Base-by-base conservation (phyloP, 2,329 filamentous ascomycete genomes). In the Claviceps quebecensis region DNA sequence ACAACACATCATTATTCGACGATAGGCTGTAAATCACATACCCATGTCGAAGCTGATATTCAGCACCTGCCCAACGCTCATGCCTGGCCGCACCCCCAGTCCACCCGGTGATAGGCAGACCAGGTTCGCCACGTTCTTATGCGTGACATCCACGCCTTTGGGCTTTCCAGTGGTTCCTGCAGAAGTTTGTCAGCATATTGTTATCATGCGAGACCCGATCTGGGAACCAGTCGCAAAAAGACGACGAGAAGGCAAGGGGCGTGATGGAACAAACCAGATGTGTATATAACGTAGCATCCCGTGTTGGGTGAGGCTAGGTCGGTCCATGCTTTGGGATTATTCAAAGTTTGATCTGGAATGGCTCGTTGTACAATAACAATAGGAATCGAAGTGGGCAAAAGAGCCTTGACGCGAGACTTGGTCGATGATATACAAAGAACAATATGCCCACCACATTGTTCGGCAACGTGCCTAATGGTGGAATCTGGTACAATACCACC, bases 41-140 rank as follows among this genome's bases (percentile, higher is more conserved):
- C 77, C 75, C 76, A 81, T 80, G 55, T 81, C 78, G 55, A 81
- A 81, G 44, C 74, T 75, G 45, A 81, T 72, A 54, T 75, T 80
- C 41, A 81, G 65, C 6, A 80, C 66, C 51, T 78, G 76, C 2
- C 72, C 75, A 7, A 81, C 77, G 13, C 70, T 70, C 11, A 68
- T 73, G 13, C 77, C 77, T 2, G 67, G 61, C 11, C 57, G 62
- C 48, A 81, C 74, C 3, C 70, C 72, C 16, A 81, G 59, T 52
- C 70, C 72, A 5, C 73, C 75, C 0, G 77, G 77, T 22, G 69
- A 67, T 26, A 72, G 60, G 51, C 73, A 71, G 5, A 80, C 63
- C 11, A 77, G 64, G 59, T 80, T 80, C 16, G 72, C 69, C 17
- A 80, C 73, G 56, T 77, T 77, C 38, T 61, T 61, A 54, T 82